Evolutionary conservation across 768 basidiomycete species (phyloP).

Genomic region (Russula sp.): DNA sequence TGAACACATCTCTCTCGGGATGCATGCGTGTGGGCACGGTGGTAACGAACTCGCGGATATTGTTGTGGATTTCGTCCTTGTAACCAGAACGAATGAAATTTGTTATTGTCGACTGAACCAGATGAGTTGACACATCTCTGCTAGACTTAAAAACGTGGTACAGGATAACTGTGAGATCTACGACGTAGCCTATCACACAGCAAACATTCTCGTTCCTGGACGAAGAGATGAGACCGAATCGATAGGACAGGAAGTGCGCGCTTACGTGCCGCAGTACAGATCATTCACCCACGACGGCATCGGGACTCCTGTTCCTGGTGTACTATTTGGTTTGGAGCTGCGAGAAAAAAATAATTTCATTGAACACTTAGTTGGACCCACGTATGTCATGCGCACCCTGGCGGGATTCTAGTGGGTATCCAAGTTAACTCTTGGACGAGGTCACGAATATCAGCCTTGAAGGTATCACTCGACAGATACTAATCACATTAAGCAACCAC

Average conservation of each 20-base stretch:
- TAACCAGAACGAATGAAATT: background rate
- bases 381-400: background rate
- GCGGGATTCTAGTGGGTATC: background rate
- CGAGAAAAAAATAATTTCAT: background rate
- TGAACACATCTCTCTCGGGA: background rate
- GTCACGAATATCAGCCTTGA: background rate
- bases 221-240: background rate
- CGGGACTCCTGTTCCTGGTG: background rate
- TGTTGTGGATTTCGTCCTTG: background rate
- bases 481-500: background rate
- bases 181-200: conserved; percentile 8
- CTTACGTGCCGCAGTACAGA: background rate
- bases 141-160: background rate
- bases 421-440: background rate
- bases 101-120: background rate
- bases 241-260: background rate
- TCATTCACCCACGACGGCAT: background rate
- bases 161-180: conserved; percentile 3
- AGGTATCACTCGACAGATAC: background rate
- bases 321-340: no score
- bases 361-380: background rate
- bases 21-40: background rate
- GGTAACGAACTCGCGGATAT: background rate
- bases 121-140: background rate
- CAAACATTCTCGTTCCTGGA: background rate